Conservation (phyloP, 75 land plant species). For the Pinus albicaulis region DNA sequence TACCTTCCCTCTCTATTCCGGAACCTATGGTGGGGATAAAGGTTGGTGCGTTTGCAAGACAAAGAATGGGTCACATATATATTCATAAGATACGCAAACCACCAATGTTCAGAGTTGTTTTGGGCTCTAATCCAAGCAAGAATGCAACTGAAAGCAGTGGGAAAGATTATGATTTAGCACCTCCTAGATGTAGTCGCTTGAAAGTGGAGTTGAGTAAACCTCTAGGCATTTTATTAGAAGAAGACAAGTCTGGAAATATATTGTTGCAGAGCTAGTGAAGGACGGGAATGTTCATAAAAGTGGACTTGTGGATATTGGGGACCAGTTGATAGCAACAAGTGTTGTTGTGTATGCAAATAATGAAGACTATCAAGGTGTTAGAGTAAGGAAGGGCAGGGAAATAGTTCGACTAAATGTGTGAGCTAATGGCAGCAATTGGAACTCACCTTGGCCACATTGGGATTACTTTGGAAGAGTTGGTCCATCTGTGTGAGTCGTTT, state of each 20-base stretch:
- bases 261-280: conserved; percentile 30
- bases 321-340: conserved; percentile 50
- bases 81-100: background rate
- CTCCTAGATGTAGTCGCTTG: conserved; percentile 42
- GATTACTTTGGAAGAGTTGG: no score
- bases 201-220: conserved; percentile 43
- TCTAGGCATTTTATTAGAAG: conserved; percentile 33
- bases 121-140: conserved; percentile 3
- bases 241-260: conserved; percentile 33
- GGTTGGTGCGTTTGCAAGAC: no score
- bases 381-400: conserved; percentile 47
- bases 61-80: background rate
- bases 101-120: background rate
- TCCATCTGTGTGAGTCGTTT: no score
- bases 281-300: conserved; percentile 43
- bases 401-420: conserved; percentile 33
- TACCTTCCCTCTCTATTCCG: no score
- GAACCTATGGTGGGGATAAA: no score
- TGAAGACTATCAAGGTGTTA: conserved; percentile 45
- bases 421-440: conserved; percentile 33
- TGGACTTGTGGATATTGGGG: conserved; percentile 35
- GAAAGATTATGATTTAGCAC: conserved; percentile 10
- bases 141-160: background rate
- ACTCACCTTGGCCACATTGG: no score
- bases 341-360: conserved; percentile 30